phyloP scores from a whole-genome alignment of 352 stramenopile species.

The Globisporangium lucens region DNA sequence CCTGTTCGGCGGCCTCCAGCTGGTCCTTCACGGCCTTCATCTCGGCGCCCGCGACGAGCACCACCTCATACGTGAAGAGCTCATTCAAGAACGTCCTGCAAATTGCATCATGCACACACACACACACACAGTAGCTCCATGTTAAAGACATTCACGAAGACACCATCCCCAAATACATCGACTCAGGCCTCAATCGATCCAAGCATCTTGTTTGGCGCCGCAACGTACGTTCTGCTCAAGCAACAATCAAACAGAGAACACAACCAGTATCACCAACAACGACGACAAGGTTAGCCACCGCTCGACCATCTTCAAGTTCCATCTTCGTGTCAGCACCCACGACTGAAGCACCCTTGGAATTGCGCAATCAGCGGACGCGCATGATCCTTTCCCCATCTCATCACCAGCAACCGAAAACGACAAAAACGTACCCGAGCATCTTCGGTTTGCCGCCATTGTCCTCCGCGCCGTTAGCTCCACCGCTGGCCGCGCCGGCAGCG shows the following conservation, averaged over 20 bases:
- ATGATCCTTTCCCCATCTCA: background rate
- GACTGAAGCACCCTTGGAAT: background rate
- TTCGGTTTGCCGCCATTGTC: constrained; percentile 24
- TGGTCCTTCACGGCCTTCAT: constrained; percentile 61
- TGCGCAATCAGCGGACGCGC: constrained; percentile 10
- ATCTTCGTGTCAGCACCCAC: background rate
- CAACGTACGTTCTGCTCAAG: constrained; percentile 35
- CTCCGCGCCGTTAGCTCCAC: background rate
- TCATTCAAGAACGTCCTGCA: constrained; percentile 57
- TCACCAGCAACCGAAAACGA: background rate
- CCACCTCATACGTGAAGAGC: constrained; percentile 62
- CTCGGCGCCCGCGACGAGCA: constrained; percentile 56
- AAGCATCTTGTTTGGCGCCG: background rate
- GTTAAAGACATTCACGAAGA: background rate
- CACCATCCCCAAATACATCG: background rate
- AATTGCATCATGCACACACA: constrained; percentile 1
- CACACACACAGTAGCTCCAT: constrained; percentile 2
- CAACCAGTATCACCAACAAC: background rate
- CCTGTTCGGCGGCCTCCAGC: constrained; percentile 37
- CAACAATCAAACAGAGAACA: background rate
- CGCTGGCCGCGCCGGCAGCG: constrained; percentile 12
- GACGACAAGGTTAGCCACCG: constrained; percentile 1
- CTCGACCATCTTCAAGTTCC: background rate
- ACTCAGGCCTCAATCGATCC: background rate
- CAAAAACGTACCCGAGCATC: constrained; percentile 36